Percentiles rank a stretch among this genome's conserved stretches.
Conservation (phyloP, 2,329 filamentous ascomycete genomes). For the Pseudogymnoascus sp. region DNA sequence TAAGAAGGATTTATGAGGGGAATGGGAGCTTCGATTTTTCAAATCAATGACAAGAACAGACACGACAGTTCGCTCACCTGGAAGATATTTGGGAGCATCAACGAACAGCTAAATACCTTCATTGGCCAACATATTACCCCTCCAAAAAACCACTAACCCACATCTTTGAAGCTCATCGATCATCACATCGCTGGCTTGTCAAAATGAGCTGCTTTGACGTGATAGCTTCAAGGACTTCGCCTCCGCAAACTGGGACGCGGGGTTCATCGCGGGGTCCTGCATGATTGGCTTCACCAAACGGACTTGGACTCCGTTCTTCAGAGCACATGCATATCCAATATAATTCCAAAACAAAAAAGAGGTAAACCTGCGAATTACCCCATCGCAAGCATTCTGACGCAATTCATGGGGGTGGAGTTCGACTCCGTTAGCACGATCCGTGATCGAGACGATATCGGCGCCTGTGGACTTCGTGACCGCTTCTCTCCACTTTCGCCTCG, state of each 20-base stretch:
- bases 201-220: constrained; percentile 10
- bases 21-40: neutral
- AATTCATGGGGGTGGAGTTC: constrained; percentile 1
- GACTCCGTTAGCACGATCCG: constrained; percentile 6
- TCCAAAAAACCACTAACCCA: neutral
- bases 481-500: neutral
- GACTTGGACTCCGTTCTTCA: constrained; percentile 4
- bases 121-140: neutral
- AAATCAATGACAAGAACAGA: neutral
- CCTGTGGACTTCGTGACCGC: constrained; percentile 3
- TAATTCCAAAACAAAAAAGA: neutral
- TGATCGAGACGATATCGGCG: constrained; percentile 1
- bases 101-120: neutral
- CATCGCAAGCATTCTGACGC: neutral
- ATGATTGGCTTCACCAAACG: neutral
- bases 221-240: neutral
- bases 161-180: neutral
- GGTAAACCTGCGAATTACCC: neutral
- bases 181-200: neutral
- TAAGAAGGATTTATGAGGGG: too few relatives aligned
- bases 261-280: neutral
- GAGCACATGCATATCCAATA: constrained; percentile 2
- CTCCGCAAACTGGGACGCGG: neutral
- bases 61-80: neutral
- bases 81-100: neutral